Percentiles rank a stretch among this genome's conserved stretches.
These are phyloP conservation scores for Ceratocystis destructans DNA, from an alignment of 2,329 filamentous ascomycete genomes.

Conservation along the genomic window DNA sequence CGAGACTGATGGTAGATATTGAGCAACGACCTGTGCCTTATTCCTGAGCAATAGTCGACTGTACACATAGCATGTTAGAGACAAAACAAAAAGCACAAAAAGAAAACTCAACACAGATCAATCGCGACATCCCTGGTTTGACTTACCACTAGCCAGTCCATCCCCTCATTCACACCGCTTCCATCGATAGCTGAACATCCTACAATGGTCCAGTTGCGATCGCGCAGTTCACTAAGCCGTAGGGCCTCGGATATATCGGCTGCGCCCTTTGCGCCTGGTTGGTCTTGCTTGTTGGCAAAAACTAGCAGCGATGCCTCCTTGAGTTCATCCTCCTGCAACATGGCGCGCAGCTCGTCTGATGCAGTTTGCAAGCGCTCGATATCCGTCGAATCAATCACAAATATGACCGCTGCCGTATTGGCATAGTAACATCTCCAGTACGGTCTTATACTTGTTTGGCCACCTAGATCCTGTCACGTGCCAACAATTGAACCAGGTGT, in stretches of 20 bases:
- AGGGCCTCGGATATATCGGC: slow-evolving; percentile 93
- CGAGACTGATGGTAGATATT: not conserved
- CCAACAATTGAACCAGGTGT: slow-evolving; percentile 13
- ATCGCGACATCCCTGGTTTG: not conserved
- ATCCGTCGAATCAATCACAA: slow-evolving; percentile 96
- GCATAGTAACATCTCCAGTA: slow-evolving; percentile 99
- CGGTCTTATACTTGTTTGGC: slow-evolving; percentile 94
- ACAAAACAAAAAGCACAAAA: not conserved
- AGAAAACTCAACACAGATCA: not conserved
- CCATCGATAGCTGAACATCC: slow-evolving; percentile 94
- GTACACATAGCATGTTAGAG: not conserved
- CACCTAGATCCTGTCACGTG: slow-evolving; percentile 61
- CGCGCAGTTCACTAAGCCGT: slow-evolving; percentile 76
- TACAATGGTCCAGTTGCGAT: slow-evolving; percentile 98
- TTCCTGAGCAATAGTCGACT: slow-evolving; percentile 6
- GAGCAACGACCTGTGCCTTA: not conserved
- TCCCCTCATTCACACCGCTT: slow-evolving; percentile 85
- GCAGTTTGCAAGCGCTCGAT: slow-evolving; percentile 89
- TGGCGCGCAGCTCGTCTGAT: slow-evolving; percentile 79
- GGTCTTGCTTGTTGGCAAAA: slow-evolving; percentile 98
- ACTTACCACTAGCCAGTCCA: slow-evolving; percentile 94
- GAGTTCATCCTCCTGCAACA: slow-evolving; percentile 95
- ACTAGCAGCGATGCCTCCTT: slow-evolving; percentile 84
- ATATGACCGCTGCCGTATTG: slow-evolving; percentile 95
- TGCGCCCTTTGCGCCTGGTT: slow-evolving; percentile 89